phyloP scores from a whole-genome alignment of 179 eudicot species.

The Vitellaria paradoxa region DNA sequence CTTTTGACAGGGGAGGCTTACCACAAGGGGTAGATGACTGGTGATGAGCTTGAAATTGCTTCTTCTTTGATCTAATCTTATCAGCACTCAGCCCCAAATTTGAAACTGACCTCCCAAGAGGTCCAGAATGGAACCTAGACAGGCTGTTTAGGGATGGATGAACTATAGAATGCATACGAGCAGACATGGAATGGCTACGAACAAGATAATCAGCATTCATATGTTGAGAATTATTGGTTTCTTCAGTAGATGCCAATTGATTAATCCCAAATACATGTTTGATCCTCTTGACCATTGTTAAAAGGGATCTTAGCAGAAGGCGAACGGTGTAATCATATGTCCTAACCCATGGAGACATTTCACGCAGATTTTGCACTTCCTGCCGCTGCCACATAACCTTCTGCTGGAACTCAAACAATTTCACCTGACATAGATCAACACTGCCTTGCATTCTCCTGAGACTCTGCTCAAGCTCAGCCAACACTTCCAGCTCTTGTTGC shows the following conservation, averaged over 20 bases:
- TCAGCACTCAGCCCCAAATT: conserved; percentile 21
- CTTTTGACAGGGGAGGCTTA: conserved; percentile 16
- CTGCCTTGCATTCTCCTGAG: conserved; percentile 33
- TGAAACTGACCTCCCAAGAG: conserved; percentile 35
- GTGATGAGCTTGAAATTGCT: conserved; percentile 12
- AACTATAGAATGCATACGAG: conserved; percentile 34
- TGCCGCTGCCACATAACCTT: conserved; percentile 51
- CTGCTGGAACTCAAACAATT: conserved; percentile 41
- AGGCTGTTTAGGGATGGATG: conserved; percentile 33
- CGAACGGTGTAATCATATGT: conserved; percentile 46
- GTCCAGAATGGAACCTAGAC: conserved; percentile 22
- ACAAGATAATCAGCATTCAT: conserved; percentile 17
- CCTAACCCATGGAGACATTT: conserved; percentile 48
- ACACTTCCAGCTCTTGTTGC: conserved; percentile 43
- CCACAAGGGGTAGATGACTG: conserved; percentile 14
- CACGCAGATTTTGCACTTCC: conserved; percentile 43
- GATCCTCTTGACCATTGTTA: conserved; percentile 42
- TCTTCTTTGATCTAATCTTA: conserved; percentile 25
- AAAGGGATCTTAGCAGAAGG: conserved; percentile 44
- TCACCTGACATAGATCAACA: conserved; percentile 22
- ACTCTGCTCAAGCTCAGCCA: conserved; percentile 45
- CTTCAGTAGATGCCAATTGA: conserved; percentile 18
- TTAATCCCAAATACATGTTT: conserved; percentile 33
- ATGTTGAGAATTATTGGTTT: conserved; percentile 14
- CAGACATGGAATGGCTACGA: conserved; percentile 39